Conservation (phyloP, 345 rosid genomes). For the thale cress (Arabidopsis thaliana) region DNA sequence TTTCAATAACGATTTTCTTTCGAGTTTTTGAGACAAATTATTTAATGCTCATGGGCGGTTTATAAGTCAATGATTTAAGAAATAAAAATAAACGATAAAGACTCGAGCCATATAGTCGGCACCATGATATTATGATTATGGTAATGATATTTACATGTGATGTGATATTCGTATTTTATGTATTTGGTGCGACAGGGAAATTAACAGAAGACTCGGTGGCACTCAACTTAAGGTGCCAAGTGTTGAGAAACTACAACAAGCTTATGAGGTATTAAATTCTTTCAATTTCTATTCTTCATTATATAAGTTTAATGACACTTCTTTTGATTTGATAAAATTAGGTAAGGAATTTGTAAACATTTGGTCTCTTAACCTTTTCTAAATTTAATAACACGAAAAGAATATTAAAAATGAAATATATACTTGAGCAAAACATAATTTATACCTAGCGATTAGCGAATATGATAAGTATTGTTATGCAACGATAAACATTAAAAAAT, state of each 20-base stretch:
- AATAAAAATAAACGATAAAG: not conserved
- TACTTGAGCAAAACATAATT: no score
- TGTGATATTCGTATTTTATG: not conserved
- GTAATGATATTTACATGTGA: slow-evolving; percentile 12
- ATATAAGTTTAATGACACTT: not conserved
- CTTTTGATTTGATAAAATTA: no score
- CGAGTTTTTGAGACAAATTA: not conserved
- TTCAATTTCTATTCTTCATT: not conserved
- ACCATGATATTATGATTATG: slow-evolving; percentile 11
- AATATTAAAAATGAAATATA: no score
- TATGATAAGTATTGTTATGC: no score
- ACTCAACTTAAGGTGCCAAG: slow-evolving; percentile 70
- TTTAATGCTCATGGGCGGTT: not conserved
- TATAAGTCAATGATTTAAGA: not conserved
- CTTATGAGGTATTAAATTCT: slow-evolving; percentile 48
- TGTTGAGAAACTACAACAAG: slow-evolving; percentile 43
- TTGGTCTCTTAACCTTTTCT: no score
- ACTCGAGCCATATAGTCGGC: slow-evolving; percentile 16
- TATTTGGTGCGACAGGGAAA: slow-evolving; percentile 49
- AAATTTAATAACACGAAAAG: no score
- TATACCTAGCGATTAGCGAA: no score
- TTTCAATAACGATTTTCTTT: not conserved
- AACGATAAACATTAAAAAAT: no score
- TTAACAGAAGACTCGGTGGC: slow-evolving; percentile 66
- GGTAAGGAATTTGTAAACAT: no score